Conservation (phyloP, 2,329 filamentous ascomycete species). For the Curvularia lunata region DNA sequence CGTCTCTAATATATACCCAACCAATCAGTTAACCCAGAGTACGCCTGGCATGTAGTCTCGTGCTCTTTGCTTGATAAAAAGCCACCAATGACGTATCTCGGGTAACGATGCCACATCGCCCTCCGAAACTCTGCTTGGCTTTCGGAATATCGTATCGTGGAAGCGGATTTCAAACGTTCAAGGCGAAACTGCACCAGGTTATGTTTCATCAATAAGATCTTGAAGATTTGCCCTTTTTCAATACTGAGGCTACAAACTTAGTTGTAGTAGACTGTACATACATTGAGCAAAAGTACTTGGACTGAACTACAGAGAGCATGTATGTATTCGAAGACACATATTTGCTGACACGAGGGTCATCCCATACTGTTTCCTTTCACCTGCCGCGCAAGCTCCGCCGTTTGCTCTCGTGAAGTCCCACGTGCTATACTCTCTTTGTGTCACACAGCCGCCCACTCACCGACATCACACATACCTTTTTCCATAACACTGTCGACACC, state of each 20-base stretch:
- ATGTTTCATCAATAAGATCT: neutral
- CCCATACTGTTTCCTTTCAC: neutral
- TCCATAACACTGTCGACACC: neutral
- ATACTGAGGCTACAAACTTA: neutral
- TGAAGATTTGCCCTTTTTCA: neutral
- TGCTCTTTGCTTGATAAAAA: neutral
- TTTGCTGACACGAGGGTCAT: neutral
- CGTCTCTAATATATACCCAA: neutral
- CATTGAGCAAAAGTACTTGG: neutral
- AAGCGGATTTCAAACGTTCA: neutral
- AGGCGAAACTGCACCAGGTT: no score
- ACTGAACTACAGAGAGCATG: neutral
- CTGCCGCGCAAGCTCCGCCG: neutral
- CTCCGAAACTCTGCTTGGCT: neutral
- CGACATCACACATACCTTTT: neutral
- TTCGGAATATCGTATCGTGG: neutral
- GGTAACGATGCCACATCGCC: constrained; percentile 2
- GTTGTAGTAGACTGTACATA: neutral
- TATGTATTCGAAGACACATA: neutral
- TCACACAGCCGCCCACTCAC: neutral
- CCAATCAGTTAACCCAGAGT: neutral
- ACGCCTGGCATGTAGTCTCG: neutral
- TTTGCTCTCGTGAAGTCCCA: neutral
- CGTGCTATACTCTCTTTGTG: neutral
- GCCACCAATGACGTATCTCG: constrained; percentile 4